Evolutionary conservation across 257 asterid genomes (phyloP).

Genomic region (Salvia splendens): DNA sequence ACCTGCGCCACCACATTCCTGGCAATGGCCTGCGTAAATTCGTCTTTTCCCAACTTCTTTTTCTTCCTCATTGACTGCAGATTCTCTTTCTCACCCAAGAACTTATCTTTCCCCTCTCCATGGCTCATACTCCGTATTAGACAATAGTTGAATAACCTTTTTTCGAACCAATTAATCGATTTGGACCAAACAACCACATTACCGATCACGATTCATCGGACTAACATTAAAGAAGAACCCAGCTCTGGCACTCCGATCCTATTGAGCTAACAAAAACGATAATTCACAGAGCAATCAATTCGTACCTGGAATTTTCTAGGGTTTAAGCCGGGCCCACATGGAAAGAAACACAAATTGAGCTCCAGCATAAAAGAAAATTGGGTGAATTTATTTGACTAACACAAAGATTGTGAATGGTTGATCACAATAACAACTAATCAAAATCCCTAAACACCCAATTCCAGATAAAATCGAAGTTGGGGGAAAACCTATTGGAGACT

Average conservation of each 20-base stretch:
- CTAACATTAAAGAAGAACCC: constrained; percentile 27
- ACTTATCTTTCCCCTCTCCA: constrained; percentile 64
- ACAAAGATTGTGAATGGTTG: neutral
- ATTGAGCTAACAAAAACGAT: neutral
- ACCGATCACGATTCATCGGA: constrained; percentile 21
- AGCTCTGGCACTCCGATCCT: constrained; percentile 20
- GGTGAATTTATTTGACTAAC: constrained; percentile 1
- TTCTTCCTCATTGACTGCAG: constrained; percentile 40
- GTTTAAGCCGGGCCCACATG: constrained; percentile 23
- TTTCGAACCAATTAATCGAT: neutral
- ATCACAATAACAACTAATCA: constrained; percentile 8
- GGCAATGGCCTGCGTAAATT: constrained; percentile 51
- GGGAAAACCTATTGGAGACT: constrained; percentile 17
- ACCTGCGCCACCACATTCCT: constrained; percentile 54
- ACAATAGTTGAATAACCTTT: constrained; percentile 31
- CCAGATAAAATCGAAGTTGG: neutral
- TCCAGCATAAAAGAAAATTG: constrained; percentile 21
- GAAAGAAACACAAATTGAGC: constrained; percentile 18
- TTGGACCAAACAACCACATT: neutral
- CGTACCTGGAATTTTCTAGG: constrained; percentile 37
- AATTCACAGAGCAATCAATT: neutral
- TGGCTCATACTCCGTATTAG: constrained; percentile 61
- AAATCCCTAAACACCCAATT: constrained; percentile 28
- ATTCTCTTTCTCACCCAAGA: constrained; percentile 40
- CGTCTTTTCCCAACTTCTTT: constrained; percentile 49